Evolutionary conservation across 805 yeast genomes (phyloP).

Genomic region (Metschnikowia borealis): DNA sequence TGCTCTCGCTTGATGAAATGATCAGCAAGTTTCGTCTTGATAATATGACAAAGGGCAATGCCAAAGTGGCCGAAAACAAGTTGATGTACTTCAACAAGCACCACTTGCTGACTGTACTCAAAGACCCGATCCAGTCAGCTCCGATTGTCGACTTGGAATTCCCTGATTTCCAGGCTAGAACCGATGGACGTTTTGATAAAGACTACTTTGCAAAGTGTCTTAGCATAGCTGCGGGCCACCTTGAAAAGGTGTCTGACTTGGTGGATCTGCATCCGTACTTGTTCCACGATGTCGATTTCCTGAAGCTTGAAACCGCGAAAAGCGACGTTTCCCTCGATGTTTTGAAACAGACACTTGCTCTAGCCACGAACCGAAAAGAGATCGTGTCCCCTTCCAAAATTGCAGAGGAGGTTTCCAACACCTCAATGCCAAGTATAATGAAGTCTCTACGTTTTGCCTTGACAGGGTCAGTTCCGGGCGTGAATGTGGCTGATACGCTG

Average conservation of each 20-base stretch:
- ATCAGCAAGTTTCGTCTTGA: slow-evolving; percentile 56
- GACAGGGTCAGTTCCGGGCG: slow-evolving; percentile 67
- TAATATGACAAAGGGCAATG: slow-evolving; percentile 86
- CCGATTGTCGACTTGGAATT: slow-evolving; percentile 32
- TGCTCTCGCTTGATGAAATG: slow-evolving; percentile 50
- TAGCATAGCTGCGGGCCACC: slow-evolving; percentile 41
- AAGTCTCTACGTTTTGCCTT: slow-evolving; percentile 51
- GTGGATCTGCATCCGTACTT: slow-evolving; percentile 45
- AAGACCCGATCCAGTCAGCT: slow-evolving; percentile 31
- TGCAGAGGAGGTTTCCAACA: neutral
- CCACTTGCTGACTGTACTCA: slow-evolving; percentile 48
- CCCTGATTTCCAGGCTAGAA: slow-evolving; percentile 17
- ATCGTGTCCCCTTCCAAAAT: slow-evolving; percentile 4
- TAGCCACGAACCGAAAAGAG: slow-evolving; percentile 7
- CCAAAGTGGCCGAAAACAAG: slow-evolving; percentile 81
- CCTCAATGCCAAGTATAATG: slow-evolving; percentile 7
- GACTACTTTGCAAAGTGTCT: slow-evolving; percentile 41
- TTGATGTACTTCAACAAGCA: slow-evolving; percentile 72
- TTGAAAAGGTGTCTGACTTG: slow-evolving; percentile 55
- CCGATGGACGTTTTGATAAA: slow-evolving; percentile 15
- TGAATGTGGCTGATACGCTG: slow-evolving; percentile 56
- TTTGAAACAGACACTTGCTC: slow-evolving; percentile 13
- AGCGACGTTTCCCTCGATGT: slow-evolving; percentile 11
- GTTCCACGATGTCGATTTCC: slow-evolving; percentile 36
- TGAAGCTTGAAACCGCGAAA: slow-evolving; percentile 7